Evolutionary conservation across 2,329 filamentous ascomycete species (phyloP).

Genomic region (Alternaria ventricosa): DNA sequence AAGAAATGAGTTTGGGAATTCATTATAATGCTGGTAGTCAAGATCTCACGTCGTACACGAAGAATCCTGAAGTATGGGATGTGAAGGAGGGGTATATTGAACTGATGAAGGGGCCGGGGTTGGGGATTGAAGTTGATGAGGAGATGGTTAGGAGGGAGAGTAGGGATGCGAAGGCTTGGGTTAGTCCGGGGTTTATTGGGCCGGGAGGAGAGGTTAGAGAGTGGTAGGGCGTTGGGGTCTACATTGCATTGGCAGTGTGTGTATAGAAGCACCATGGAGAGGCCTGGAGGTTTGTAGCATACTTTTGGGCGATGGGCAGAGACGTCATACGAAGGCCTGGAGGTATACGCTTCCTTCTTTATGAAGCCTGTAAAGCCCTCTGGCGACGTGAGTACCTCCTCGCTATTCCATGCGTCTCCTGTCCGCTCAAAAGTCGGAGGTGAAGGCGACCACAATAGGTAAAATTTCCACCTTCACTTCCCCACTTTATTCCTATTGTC

Average conservation of each 20-base stretch:
- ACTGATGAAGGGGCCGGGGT: constrained; percentile 64
- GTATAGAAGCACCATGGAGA: not conserved
- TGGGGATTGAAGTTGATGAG: constrained; percentile 75
- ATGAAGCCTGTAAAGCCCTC: not conserved
- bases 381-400: not conserved
- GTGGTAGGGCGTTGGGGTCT: constrained; percentile 58
- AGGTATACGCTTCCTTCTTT: not conserved
- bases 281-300: not conserved
- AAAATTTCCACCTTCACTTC: not conserved
- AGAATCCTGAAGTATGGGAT: constrained; percentile 69
- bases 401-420: not conserved
- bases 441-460: not conserved
- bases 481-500: not conserved
- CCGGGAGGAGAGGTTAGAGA: constrained; percentile 71
- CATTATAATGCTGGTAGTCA: constrained; percentile 69
- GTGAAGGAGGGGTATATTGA: constrained; percentile 71
- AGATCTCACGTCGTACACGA: constrained; percentile 65
- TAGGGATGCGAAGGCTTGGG: constrained; percentile 68
- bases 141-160: constrained; percentile 67
- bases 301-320: not conserved
- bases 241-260: not conserved
- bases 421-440: not conserved
- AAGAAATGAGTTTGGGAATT: constrained; percentile 81
- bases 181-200: constrained; percentile 70
- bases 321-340: not conserved